Conservation (phyloP, 306 rosid species). For the Spatholobus suberectus region DNA sequence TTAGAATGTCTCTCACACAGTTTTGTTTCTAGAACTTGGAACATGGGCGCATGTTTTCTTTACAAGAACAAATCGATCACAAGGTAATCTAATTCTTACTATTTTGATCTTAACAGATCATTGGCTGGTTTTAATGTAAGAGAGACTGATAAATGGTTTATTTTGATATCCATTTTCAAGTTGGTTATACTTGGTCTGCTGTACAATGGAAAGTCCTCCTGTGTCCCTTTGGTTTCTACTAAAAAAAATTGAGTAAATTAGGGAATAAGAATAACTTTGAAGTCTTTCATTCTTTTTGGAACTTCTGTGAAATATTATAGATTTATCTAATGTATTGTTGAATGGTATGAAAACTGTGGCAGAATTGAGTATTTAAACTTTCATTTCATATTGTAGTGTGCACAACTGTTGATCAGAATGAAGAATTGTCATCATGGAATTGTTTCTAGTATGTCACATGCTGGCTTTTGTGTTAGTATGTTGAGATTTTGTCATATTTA, state of each 20-base stretch:
- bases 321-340: slow-evolving; percentile 32
- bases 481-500: slow-evolving; percentile 27
- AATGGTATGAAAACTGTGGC: slow-evolving; percentile 9
- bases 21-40: slow-evolving; percentile 72
- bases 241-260: neutral
- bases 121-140: neutral
- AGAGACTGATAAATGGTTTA: slow-evolving; percentile 19
- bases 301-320: slow-evolving; percentile 4
- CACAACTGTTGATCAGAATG: slow-evolving; percentile 22
- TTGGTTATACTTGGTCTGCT: slow-evolving; percentile 26
- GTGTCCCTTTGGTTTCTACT: neutral
- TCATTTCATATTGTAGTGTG: neutral
- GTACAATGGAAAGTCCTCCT: neutral
- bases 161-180: slow-evolving; percentile 8
- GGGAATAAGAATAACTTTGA: neutral
- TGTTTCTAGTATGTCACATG: slow-evolving; percentile 24
- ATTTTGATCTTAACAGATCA: slow-evolving; percentile 23
- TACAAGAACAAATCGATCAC: slow-evolving; percentile 85
- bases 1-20: slow-evolving; percentile 15
- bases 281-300: slow-evolving; percentile 22
- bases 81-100: slow-evolving; percentile 60
- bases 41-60: slow-evolving; percentile 77
- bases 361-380: neutral
- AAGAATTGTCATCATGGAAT: neutral
- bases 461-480: slow-evolving; percentile 27